Evolutionary conservation across 768 basidiomycete genomes (phyloP), one percentile per base, ranked within the genome.

Genomic region (Pisolithus albus): DNA sequence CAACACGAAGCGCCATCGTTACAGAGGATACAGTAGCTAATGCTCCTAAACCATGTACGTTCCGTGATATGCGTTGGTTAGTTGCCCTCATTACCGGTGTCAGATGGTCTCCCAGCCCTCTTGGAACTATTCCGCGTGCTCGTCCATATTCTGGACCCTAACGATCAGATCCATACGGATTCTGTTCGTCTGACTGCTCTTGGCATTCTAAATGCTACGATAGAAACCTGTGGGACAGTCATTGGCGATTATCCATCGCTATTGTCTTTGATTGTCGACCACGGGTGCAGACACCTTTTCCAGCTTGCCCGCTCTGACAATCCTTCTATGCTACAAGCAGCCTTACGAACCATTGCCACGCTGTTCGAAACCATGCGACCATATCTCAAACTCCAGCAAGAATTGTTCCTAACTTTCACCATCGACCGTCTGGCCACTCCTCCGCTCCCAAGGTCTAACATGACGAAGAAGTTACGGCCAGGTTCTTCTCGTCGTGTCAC

Each of bases 241-340:
- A 81, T 99, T 50, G 81, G 84, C 23, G 72, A 79, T 24, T 97
- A 87, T 66, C 82, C 87, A 7, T 90, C 89, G 7, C 72, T 98
- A 32, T 73, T 82, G 46, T 74, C 77, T 24, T 82, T 97, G 50
- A 74, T 97, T 32, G 70, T 88, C 13, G 95, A 99, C 63, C 77
- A 86, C 45, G 93, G 90, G 0, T 98, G 95, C 77, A 94, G 95
- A 72, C 93, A 88, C 63, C 81, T 99, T 30, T 97, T 99, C 76
- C 94, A 96, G 70, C 82, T 99, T 34, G 93, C 92, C 19, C 82
- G 94, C 34, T 93, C 92, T 2, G 93, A 96, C 56, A 88, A 90
- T 52, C 77, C 80, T 8, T 75, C 78, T 44, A 80, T 99, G 46
- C 77, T 97, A 9, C 84, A 91, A 42, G 74, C 81, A 50, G 78